These are phyloP conservation scores for Phialocephala sp. DNA, from an alignment of 2,329 filamentous ascomycete species.

Conservation along the genomic window DNA sequence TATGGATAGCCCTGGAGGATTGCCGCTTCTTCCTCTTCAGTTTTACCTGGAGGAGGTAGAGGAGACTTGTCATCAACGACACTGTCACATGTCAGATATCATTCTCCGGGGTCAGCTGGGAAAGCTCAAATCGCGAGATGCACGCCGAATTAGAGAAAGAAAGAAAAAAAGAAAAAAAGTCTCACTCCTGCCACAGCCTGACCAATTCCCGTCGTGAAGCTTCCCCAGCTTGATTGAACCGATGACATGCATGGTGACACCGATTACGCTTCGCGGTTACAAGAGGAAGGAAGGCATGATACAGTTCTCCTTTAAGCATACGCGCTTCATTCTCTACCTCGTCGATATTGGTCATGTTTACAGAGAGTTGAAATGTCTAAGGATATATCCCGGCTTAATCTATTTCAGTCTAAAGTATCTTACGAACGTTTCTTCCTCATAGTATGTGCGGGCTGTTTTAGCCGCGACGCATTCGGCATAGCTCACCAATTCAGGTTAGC, in stretches of 20 bases:
- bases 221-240: slow-evolving; percentile 68
- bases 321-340: slow-evolving; percentile 55
- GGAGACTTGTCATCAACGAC: slow-evolving; percentile 66
- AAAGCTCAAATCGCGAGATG: background rate
- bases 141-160: no score
- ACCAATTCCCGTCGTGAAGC: slow-evolving; percentile 65
- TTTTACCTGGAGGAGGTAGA: slow-evolving; percentile 63
- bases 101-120: background rate
- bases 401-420: no score
- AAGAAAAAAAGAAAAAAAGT: no score
- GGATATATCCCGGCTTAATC: background rate
- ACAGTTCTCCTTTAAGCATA: slow-evolving; percentile 74
- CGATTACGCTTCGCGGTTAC: slow-evolving; percentile 66
- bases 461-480: no score
- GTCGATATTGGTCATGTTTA: slow-evolving; percentile 43
- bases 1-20: slow-evolving; percentile 70
- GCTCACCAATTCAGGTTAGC: no score
- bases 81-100: slow-evolving; percentile 48
- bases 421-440: no score
- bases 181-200: slow-evolving; percentile 75
- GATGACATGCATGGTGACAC: slow-evolving; percentile 64
- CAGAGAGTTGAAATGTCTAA: background rate
- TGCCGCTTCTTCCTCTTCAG: slow-evolving; percentile 67
- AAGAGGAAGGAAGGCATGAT: slow-evolving; percentile 74
- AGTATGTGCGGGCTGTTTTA: no score